Base-by-base conservation (phyloP, 345 rosid genomes). In the Sonneratia alba region DNA sequence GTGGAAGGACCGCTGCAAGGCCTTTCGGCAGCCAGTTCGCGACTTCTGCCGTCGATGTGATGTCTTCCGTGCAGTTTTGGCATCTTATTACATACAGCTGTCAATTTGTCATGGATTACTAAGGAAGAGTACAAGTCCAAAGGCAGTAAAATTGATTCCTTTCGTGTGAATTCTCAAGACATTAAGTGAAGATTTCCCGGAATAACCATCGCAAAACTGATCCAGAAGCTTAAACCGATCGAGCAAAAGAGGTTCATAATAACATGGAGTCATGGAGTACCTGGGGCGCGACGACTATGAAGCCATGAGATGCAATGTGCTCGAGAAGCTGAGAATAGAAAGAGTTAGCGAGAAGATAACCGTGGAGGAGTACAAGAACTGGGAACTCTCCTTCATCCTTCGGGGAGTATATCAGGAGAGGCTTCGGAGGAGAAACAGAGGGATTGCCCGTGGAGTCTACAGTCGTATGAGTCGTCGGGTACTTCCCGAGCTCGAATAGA, bases 231-330 rank as follows among this genome's bases (percentile, higher is more conserved):
- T 8, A 8, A 40, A 40, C 43, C 43, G 2, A 40, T 40, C 43
- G 43, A 40, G 9, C 9, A 2, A 40, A 47, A 47, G 6, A 47
- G 51, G 9, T 13, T 47, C 51, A 47, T 47, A 13, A 47, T 47
- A 9, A 9, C 45, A 42, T 42, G 45, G 45, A 42, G 2, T 9
- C 10, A 0, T 5, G 15, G 51, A 47, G 51, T 7, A 87, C 98
- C 88, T 89, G 98, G 76, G 98, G 98, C 73, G 95, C 96, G 69
- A 91, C 76, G 69, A 84, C 83, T 71, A 94, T 87, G 87, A 91
- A 94, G 45, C 98, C 98, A 76, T 91, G 91, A 59, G 97, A 94
- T 72, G 97, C 90, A 74, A 94, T 78, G 72, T 94, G 98, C 59
- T 69, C 86, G 77, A 94, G 73, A 74, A 94, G 98, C 80, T 88